phyloP scores from a whole-genome alignment of 2,329 filamentous ascomycete species.

The Aphanocladium album region DNA sequence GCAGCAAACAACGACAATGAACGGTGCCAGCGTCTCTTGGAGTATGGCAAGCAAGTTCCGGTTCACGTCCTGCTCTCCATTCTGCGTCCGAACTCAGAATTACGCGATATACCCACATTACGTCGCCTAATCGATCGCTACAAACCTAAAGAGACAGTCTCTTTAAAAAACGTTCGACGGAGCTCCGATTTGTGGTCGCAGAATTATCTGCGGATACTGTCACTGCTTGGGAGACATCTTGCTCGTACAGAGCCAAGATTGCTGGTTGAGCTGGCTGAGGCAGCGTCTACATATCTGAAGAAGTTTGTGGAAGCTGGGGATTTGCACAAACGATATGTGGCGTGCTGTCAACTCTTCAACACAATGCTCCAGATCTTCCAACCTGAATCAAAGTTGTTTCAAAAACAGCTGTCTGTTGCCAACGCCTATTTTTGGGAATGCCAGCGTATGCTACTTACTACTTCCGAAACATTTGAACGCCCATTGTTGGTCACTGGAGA shows the following conservation, averaged over 20 bases:
- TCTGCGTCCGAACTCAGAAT: constrained; percentile 21
- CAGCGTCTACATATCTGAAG: constrained; percentile 24
- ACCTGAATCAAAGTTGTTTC: constrained; percentile 20
- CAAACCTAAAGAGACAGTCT: not conserved
- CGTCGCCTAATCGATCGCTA: constrained; percentile 24
- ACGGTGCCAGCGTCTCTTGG: constrained; percentile 27
- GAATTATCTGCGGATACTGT: constrained; percentile 22
- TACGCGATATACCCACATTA: constrained; percentile 22
- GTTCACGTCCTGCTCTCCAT: constrained; percentile 28
- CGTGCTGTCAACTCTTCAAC: constrained; percentile 30
- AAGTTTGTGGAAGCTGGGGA: constrained; percentile 15
- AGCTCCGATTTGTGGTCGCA: constrained; percentile 16
- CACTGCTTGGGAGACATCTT: constrained; percentile 26
- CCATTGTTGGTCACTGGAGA: constrained; percentile 45
- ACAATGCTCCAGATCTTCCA: constrained; percentile 23
- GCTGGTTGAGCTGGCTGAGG: constrained; percentile 25
- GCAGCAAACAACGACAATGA: constrained; percentile 26
- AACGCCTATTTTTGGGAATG: constrained; percentile 47
- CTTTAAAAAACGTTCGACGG: not conserved
- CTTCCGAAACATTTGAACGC: constrained; percentile 43
- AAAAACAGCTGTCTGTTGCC: constrained; percentile 21
- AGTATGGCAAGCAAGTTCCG: constrained; percentile 16
- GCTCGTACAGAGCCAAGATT: constrained; percentile 29
- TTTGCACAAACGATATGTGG: constrained; percentile 20
- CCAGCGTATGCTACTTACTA: constrained; percentile 47